Evolutionary conservation across 2,329 filamentous ascomycete species (phyloP), one percentile per base, ranked within the genome.

Genomic region (Colletotrichum nymphaeae): DNA sequence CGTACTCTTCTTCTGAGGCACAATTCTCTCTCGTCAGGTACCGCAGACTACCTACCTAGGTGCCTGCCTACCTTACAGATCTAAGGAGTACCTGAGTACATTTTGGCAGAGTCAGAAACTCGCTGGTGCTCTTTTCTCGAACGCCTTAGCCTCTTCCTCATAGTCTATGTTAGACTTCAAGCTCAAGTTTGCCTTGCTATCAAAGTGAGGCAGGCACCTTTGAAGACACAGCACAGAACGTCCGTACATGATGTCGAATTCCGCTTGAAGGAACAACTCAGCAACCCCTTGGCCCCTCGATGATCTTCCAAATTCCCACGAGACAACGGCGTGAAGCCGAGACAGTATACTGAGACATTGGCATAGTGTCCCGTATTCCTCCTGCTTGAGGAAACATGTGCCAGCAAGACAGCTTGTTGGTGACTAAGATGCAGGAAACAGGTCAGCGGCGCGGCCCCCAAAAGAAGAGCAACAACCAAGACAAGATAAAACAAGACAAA

Each of bases 401-500:
- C 28, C 6, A 12, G 46, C n/a, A 63, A 9, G 46, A 53, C 37
- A 42, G 42, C 37, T 67, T 19, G 28, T 59, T 52, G 58, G 19
- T 56, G 7, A 26, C 26, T 35, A 4, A 35, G 12, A 69, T 63
- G 64, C 52, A 53, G 69, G 28, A 52, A 68, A 30, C 64, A 68
- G 57, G 52, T 52, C 55, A 42, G 49, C 37, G 37, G 16, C 16
- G 37, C 37, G 37, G 37, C 37, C 42, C 42, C 32, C 62, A 8
- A 60, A 30, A 24, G 30, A 7, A 37, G 14, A 28, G 46, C 30
- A 8, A 64, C 14, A 64, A 35, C 11, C 22, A 72, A 72, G 64
- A 68, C 49, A 67, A 67, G 19, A 58, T 53, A 57, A 58, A 63
- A 72, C 65, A 49, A 72, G 52, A 62, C 64, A 32, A 35, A 32